Percentiles rank a stretch among this genome's conserved stretches.
These are phyloP conservation scores for Calonectria pteridis DNA, from an alignment of 2,329 filamentous ascomycete species.

Conservation along the genomic window DNA sequence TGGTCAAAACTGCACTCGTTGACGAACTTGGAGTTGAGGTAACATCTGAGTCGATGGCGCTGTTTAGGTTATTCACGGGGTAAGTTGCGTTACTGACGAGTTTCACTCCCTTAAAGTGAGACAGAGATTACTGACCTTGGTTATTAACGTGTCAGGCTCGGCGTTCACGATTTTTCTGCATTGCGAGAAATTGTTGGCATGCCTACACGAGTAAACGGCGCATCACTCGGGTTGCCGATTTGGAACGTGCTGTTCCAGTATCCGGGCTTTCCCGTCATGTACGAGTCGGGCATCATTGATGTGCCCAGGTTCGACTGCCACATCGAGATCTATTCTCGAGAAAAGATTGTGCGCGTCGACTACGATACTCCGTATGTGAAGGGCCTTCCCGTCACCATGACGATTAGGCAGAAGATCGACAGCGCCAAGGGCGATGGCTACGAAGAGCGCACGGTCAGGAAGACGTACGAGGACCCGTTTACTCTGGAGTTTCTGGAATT, in stretches of 20 bases:
- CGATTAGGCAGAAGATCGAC: slow-evolving; percentile 53
- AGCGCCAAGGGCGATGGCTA: slow-evolving; percentile 45
- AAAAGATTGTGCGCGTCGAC: slow-evolving; percentile 63
- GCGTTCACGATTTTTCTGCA: slow-evolving; percentile 24
- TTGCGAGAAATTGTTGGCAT: slow-evolving; percentile 31
- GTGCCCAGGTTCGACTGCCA: slow-evolving; percentile 65
- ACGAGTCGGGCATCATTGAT: slow-evolving; percentile 66
- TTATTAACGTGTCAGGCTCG: neutral
- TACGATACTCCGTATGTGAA: slow-evolving; percentile 69
- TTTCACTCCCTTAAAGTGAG: too few species aligned
- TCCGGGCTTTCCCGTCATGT: slow-evolving; percentile 60
- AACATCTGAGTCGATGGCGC: slow-evolving; percentile 14
- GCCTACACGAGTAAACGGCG: slow-evolving; percentile 24
- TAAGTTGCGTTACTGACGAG: neutral
- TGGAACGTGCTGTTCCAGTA: slow-evolving; percentile 40
- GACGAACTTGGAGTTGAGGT: slow-evolving; percentile 23
- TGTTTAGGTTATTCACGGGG: slow-evolving; percentile 12
- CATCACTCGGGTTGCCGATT: slow-evolving; percentile 25
- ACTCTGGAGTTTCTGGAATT: slow-evolving; percentile 49
- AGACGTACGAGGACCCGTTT: slow-evolving; percentile 57
- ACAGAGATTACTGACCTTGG: neutral
- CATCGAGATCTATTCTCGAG: slow-evolving; percentile 61
- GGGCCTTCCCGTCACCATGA: slow-evolving; percentile 60
- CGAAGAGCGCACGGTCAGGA: slow-evolving; percentile 43
- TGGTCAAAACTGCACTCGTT: slow-evolving; percentile 34